Conservation (phyloP, 805 yeast species). For the Kodamaea hsintzibuensis region DNA sequence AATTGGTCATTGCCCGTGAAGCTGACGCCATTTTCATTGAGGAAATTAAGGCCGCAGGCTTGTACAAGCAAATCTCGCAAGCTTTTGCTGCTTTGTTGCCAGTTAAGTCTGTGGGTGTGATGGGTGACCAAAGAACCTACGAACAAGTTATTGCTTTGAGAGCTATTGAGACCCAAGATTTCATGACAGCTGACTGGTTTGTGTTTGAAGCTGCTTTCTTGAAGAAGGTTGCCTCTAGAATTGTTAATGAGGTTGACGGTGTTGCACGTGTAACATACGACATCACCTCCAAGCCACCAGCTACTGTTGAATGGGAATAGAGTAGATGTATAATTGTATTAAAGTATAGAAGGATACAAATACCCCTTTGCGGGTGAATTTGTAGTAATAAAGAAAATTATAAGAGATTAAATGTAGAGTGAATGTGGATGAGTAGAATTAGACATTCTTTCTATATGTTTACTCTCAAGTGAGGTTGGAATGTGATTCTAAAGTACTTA, state of each 20-base stretch:
- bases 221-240: constrained; percentile 91
- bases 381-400: background rate
- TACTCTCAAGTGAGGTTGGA: too few species aligned
- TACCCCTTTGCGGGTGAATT: background rate
- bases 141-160: constrained; percentile 99
- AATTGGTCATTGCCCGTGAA: constrained; percentile 94
- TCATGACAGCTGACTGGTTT: constrained; percentile 99
- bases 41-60: constrained; percentile 91
- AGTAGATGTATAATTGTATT: constrained; percentile 2
- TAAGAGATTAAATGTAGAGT: too few species aligned
- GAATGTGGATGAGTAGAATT: too few species aligned
- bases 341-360: background rate
- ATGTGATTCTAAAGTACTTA: too few species aligned
- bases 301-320: constrained; percentile 99
- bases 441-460: too few species aligned
- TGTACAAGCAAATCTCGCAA: constrained; percentile 91
- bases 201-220: constrained; percentile 89
- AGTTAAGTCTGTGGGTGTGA: constrained; percentile 97
- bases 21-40: constrained; percentile 96
- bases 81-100: constrained; percentile 97
- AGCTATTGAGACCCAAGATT: constrained; percentile 96
- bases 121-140: constrained; percentile 99
- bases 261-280: constrained; percentile 99
- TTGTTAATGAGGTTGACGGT: constrained; percentile 97
- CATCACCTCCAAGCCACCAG: constrained; percentile 98